Base-by-base conservation (phyloP, 2,329 filamentous ascomycete species). In the Fusarium drepaniforme region DNA sequence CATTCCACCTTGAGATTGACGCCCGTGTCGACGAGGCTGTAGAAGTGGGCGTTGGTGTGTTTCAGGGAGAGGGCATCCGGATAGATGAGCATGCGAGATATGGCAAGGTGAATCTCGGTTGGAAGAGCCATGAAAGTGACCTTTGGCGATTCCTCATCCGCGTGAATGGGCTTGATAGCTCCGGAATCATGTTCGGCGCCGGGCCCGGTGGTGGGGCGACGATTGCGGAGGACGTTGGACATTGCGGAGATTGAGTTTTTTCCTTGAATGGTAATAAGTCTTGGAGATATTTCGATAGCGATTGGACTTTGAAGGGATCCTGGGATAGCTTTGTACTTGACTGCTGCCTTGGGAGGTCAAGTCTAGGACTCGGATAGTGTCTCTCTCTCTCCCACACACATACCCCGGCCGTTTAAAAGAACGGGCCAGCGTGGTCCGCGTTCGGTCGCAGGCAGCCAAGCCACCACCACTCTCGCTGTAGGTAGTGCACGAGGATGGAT, bases 21-120 rank as follows among this genome's bases (percentile, higher is more conserved):
- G 40, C 90, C 91, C 1, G 92, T 94, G 80, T 92, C 87, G 71
- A 94, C 91, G 2, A 93, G 82, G 58, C 81, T 77, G 83, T 91
- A 92, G 80, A 94, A 92, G 78, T 93, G 86, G 68, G 87, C 87
- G 78, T 84, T 91, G 23, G 89, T 89, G 79, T 94, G 92, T 78
- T 94, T 94, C 18, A 94, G 84, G 0, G 92, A 92, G 1, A 94
- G 86, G 0, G 93, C 92, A 72, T 94, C 92, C 0, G 93, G 93
- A 71, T 94, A 94, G 37, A 88, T 88, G 68, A 94, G 89, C 64
- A 89, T 84, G 13, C 85, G 80, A 37, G 89, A 85, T 66, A 94
- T 91, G 60, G 90, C 86, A 2, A 92, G 80, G 75, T 93, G 92
- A n/a, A 94, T 85, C 77, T 94, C 93, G 1, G 90, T 85, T 3